Percentiles rank a stretch among this genome's conserved stretches.
Evolutionary conservation across 1,139 yeast genomes (phyloP).

Genomic region (Groenewaldozyma sp.): DNA sequence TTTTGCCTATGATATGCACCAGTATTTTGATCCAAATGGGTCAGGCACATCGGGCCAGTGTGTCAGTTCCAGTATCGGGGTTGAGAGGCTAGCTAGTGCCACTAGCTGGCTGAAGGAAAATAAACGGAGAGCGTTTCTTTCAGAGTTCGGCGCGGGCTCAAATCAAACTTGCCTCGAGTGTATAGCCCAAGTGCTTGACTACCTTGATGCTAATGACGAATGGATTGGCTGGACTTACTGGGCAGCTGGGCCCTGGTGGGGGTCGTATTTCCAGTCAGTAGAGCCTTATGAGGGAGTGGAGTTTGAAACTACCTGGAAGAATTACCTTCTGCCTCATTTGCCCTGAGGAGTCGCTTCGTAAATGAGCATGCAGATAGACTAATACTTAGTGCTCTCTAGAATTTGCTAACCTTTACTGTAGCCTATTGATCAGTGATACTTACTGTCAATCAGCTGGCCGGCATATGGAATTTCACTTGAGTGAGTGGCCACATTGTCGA

Average conservation of each 20-base stretch:
- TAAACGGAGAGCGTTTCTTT: constrained; percentile 3
- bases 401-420: too few species aligned
- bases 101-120: constrained; percentile 6
- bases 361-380: too few species aligned
- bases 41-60: constrained; percentile 6
- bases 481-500: too few species aligned
- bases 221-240: constrained; percentile 8
- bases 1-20: constrained; percentile 7
- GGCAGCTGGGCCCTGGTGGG: constrained; percentile 9
- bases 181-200: constrained; percentile 3
- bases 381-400: too few species aligned
- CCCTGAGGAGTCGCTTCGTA: too few species aligned
- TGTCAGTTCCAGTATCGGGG: constrained; percentile 4
- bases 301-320: constrained; percentile 2
- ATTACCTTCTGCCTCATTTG: constrained; percentile 1
- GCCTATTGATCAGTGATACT: too few species aligned
- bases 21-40: constrained; percentile 7
- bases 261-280: constrained; percentile 2
- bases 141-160: constrained; percentile 7
- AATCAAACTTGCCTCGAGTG: constrained; percentile 2
- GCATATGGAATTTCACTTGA: too few species aligned
- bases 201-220: constrained; percentile 4
- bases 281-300: constrained; percentile 5
- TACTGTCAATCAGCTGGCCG: too few species aligned
- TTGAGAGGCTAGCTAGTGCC: constrained; percentile 3